Evolutionary conservation across 345 rosid species (phyloP).

Genomic region (Bruguiera sexangula): DNA sequence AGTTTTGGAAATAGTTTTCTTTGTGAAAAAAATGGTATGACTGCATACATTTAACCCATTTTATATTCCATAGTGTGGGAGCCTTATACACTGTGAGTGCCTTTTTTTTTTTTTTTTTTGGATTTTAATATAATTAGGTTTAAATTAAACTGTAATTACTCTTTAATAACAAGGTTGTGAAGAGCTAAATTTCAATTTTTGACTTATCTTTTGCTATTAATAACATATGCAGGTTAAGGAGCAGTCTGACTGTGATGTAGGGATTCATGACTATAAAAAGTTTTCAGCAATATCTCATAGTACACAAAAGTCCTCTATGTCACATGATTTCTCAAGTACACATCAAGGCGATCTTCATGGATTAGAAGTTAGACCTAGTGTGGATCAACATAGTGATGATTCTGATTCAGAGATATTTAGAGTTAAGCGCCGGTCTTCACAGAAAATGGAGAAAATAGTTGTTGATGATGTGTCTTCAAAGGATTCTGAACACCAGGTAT

Average conservation of each 20-base stretch:
- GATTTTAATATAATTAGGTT: slow-evolving; percentile 26
- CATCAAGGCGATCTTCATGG: slow-evolving; percentile 25
- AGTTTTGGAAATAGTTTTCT: no score
- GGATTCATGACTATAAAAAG: slow-evolving; percentile 31
- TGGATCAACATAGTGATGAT: slow-evolving; percentile 64
- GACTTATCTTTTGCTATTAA: slow-evolving; percentile 1
- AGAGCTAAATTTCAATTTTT: not conserved
- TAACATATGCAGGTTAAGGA: slow-evolving; percentile 42
- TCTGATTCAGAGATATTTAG: slow-evolving; percentile 81
- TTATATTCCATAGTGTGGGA: no score
- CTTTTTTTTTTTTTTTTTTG: slow-evolving; percentile 10
- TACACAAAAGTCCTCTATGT: slow-evolving; percentile 28
- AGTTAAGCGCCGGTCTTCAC: slow-evolving; percentile 83
- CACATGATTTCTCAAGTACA: slow-evolving; percentile 27
- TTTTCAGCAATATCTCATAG: slow-evolving; percentile 33
- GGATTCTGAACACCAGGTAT: slow-evolving; percentile 65
- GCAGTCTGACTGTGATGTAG: slow-evolving; percentile 31
- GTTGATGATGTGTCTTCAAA: slow-evolving; percentile 38
- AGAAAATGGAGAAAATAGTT: slow-evolving; percentile 56
- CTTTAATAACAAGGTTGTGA: not conserved
- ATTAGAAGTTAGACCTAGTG: slow-evolving; percentile 25
- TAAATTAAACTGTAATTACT: slow-evolving; percentile 5
- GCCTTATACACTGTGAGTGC: no score
- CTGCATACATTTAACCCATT: no score
- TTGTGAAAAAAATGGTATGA: no score